Base-by-base conservation (phyloP, 805 yeast genomes). In the Saturnispora halmiae region DNA sequence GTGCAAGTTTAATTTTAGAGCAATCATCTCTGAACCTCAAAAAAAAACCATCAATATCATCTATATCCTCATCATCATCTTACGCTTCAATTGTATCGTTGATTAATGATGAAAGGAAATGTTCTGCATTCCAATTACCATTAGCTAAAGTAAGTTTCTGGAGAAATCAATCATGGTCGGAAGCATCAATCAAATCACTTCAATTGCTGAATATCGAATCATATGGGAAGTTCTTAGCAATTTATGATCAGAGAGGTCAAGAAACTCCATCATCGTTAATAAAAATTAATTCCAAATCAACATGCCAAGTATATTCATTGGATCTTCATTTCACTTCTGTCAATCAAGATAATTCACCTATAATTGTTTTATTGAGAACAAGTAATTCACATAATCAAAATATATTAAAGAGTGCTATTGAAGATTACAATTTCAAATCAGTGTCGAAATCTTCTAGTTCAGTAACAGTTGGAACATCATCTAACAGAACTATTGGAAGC, bases 121-220 rank as follows among this genome's bases (percentile, higher is more conserved):
- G 27, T 20, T 19, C 25, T 2, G 26, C 40, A 6, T 37, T 25
- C 7, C 8, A 14, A 4, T 36, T 51, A 20, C 54, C 55, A 34
- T 44, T 47, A 16, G 54, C 56, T 2, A 50, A 50, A 31, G 42
- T 52, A 25, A 55, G 59, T 6, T 43, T 40, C 31, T 60, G 65
- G 64, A 29, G 14, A 10, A 33, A 33, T 10, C 35, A 45, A n/a
- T 41, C 41, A n/a, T 61, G 67, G 66, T 36, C 55, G 2, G 48
- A 44, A 13, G 33, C 43, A 6, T 36, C 39, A 31, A 27, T 33
- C 8, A 11, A 29, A 24, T 13, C 9, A 0, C 4, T 31, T 6
- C 28, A 28, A 15, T 14, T 36, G 26, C 18, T 29, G 6, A 20
- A 19, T 14, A 29, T 30, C 14, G 26, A 21, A 22, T 11, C 28